These are phyloP conservation scores for Rubia balearica DNA, from an alignment of 305 asterid species.

Conservation along the genomic window DNA sequence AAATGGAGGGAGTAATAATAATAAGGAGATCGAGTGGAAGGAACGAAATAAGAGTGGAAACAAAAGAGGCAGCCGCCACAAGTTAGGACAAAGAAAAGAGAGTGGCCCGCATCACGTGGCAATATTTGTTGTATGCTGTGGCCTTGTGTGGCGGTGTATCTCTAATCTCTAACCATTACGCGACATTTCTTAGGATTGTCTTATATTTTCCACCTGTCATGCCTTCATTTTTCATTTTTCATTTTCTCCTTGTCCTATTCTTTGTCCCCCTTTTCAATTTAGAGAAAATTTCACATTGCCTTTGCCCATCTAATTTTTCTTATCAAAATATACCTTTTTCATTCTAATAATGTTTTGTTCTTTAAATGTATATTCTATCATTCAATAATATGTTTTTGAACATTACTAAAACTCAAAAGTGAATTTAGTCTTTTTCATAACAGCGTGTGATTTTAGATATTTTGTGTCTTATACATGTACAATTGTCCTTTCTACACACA, in stretches of 20 bases:
- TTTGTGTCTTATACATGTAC: too few species aligned
- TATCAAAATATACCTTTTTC: too few species aligned
- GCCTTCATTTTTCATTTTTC: too few species aligned
- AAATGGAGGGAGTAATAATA: too few species aligned
- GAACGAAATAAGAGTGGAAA: not conserved
- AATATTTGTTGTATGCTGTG: conserved; percentile 36
- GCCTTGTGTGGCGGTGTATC: conserved; percentile 23
- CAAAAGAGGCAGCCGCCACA: conserved; percentile 17
- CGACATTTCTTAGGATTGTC: conserved; percentile 47
- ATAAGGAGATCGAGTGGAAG: not conserved
- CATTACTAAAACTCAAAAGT: too few species aligned
- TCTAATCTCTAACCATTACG: conserved; percentile 23
- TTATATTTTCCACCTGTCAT: too few species aligned
- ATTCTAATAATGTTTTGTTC: too few species aligned
- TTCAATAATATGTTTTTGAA: too few species aligned
- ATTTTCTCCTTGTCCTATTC: conserved; percentile 18
- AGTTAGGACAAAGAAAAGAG: conserved; percentile 22
- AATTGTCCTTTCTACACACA: too few species aligned
- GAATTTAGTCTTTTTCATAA: too few species aligned
- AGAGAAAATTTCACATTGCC: not conserved
- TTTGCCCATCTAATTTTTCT: not conserved
- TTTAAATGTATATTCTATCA: too few species aligned
- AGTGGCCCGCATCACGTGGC: conserved; percentile 71
- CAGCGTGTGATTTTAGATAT: too few species aligned
- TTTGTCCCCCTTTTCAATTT: conserved; percentile 4